A percentile compares a stretch with the other conserved stretches of the same genome.
These are phyloP conservation scores for Botrytis porri DNA, from an alignment of 2,329 filamentous ascomycete genomes.

Conservation along the genomic window DNA sequence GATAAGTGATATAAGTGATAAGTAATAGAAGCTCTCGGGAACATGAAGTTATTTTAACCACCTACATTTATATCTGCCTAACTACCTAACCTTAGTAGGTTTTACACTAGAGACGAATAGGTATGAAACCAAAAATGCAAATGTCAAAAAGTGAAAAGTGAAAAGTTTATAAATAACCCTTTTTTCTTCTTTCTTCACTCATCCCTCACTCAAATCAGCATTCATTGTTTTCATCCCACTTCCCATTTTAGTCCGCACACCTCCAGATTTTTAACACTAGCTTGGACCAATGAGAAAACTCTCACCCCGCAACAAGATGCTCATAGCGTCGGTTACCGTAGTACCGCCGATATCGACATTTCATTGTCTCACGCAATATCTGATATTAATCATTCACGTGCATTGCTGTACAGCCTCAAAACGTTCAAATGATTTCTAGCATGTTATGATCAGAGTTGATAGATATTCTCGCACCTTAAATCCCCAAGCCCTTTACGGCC, in stretches of 20 bases:
- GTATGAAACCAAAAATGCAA: not conserved
- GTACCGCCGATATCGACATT: not conserved
- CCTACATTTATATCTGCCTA: not conserved
- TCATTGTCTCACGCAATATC: constrained; percentile 1
- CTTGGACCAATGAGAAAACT: constrained; percentile 7
- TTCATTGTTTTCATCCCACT: not conserved
- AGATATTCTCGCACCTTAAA: not conserved
- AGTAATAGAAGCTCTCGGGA: not conserved
- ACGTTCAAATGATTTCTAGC: not conserved
- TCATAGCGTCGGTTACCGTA: not conserved
- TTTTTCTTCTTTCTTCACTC: not conserved
- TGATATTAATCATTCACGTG: not conserved
- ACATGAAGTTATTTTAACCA: not conserved
- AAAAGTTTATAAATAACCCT: not conserved
- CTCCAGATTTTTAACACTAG: not conserved
- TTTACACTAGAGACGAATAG: not conserved
- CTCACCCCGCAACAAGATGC: constrained; percentile 6
- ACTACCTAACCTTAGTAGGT: not conserved
- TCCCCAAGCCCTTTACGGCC: not conserved
- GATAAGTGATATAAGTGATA: too few relatives aligned
- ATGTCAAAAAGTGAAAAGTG: not conserved
- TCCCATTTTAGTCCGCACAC: not conserved
- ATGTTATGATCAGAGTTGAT: not conserved
- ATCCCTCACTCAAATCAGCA: not conserved
- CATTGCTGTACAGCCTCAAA: not conserved